Evolutionary conservation across 495 filamentous ascomycete species (phyloP).

Genomic region (Xylaria intraflava): DNA sequence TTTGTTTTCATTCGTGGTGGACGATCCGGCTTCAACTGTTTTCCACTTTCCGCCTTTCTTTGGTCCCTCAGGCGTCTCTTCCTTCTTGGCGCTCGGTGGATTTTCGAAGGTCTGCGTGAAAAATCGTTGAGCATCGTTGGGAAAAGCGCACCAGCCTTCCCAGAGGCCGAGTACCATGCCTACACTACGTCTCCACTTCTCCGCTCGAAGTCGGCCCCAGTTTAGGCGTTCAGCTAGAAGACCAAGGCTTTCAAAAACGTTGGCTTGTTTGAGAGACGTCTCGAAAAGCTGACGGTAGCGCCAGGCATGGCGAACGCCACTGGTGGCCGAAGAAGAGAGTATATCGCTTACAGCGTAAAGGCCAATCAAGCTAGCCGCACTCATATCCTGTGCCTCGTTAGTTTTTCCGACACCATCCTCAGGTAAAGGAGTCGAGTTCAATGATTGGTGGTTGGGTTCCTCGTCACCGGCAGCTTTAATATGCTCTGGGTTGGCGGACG

Average conservation of each 20-base stretch:
- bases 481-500: constrained; percentile 42
- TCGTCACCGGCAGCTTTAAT: constrained; percentile 37
- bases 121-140: constrained; percentile 62
- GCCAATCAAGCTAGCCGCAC: constrained; percentile 68
- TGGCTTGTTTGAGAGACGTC: constrained; percentile 55
- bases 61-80: constrained; percentile 39
- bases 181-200: constrained; percentile 87
- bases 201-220: constrained; percentile 78
- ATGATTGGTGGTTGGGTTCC: constrained; percentile 29
- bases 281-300: constrained; percentile 86
- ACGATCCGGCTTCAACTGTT: constrained; percentile 51
- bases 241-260: constrained; percentile 78
- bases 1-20: constrained; percentile 29
- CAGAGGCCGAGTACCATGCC: constrained; percentile 66
- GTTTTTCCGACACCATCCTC: constrained; percentile 27
- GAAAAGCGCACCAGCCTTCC: constrained; percentile 89
- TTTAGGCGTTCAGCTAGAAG: constrained; percentile 64
- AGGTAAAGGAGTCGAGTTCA: constrained; percentile 29
- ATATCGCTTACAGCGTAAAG: constrained; percentile 87
- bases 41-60: constrained; percentile 67
- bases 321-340: constrained; percentile 73
- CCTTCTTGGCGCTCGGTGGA: constrained; percentile 54
- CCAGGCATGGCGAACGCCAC: constrained; percentile 83
- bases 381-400: constrained; percentile 50
- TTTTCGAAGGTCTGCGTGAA: constrained; percentile 70